Conservation (phyloP, 2,329 filamentous ascomycete species). For the Alternaria ventricosa region DNA sequence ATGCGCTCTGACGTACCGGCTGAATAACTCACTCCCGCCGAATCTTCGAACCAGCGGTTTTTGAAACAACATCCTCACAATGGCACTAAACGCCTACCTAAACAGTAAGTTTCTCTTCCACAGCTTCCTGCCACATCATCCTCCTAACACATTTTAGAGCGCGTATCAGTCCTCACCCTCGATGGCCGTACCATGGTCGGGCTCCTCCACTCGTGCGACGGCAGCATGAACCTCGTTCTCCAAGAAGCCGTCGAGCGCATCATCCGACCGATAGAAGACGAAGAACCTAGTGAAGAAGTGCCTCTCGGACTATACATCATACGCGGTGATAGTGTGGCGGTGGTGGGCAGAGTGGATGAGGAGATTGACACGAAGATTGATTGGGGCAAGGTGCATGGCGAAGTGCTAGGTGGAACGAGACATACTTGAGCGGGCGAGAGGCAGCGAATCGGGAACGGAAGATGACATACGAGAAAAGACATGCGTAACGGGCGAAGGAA, state of each 20-base stretch:
- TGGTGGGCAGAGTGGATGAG: conserved; percentile 89
- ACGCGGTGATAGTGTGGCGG: conserved; percentile 90
- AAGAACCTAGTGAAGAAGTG: conserved; percentile 79
- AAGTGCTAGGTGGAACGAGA: conserved; percentile 83
- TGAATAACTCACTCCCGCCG: neutral
- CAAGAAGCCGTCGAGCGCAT: conserved; percentile 85
- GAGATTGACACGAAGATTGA: conserved; percentile 87
- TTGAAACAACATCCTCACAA: conserved; percentile 20
- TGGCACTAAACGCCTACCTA: conserved; percentile 54
- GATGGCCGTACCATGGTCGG: conserved; percentile 83
- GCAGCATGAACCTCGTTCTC: conserved; percentile 91
- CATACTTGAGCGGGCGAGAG: conserved; percentile 56
- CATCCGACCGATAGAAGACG: conserved; percentile 83
- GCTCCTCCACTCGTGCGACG: conserved; percentile 83
- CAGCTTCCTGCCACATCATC: neutral
- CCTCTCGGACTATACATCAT: conserved; percentile 90
- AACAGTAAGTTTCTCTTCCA: conserved; percentile 43
- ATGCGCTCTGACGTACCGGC: too few species aligned
- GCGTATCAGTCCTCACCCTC: conserved; percentile 87
- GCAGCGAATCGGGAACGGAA: neutral
- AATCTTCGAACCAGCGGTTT: neutral
- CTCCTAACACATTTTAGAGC: conserved; percentile 65
- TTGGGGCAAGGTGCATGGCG: conserved; percentile 88
- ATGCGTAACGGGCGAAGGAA: neutral
- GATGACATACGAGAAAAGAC: neutral